Evolutionary conservation across 2,329 filamentous ascomycete genomes (phyloP), one percentile per base, ranked within the genome.

Genomic region (Colletotrichum camelliae): DNA sequence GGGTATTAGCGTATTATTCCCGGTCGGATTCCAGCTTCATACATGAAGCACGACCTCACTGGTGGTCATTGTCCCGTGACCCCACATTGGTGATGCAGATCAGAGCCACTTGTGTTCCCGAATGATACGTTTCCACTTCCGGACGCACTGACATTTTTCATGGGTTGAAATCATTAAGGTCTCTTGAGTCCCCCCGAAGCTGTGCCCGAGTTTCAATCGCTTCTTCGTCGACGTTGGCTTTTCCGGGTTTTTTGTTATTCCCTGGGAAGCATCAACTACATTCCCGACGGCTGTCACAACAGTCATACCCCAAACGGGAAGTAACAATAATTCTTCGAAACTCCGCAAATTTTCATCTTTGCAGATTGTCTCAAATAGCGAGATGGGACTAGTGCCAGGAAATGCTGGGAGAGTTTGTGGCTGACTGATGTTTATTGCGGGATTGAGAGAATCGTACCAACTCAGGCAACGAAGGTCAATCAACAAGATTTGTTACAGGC

Each of bases 321-420:
- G 18, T 0, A 1, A n/a, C 39, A n/a, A 43, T 43, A 0, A 2
- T 43, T 43, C 2, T 43, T n/a, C 8, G 0, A 10, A 43, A n/a
- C 39, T n/a, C 4, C 3, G 16, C 35, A 37, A 9, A 31, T 31
- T 9, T 37, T 37, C 16, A 37, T 4, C 37, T 2, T 18, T n/a
- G 39, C 39, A 8, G 8, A 5, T 2, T 10, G 0, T 2, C 4
- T 5, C 16, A n/a, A 43, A n/a, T 0, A 43, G 16, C 16, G 1
- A 2, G 37, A 15, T 18, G 15, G 37, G 0, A 8, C 16, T 43
- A 3, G 0, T 43, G 16, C 10, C 2, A 3, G 8, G 8, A 10
- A 43, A 10, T 5, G 0, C 0, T 43, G 16, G 39, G 39, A 43
- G 16, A 3, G 39, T n/a, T 3, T 1, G 8, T 43, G 39, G 39